Base-by-base conservation (phyloP, 495 filamentous ascomycete genomes). In the Neurospora sp. region DNA sequence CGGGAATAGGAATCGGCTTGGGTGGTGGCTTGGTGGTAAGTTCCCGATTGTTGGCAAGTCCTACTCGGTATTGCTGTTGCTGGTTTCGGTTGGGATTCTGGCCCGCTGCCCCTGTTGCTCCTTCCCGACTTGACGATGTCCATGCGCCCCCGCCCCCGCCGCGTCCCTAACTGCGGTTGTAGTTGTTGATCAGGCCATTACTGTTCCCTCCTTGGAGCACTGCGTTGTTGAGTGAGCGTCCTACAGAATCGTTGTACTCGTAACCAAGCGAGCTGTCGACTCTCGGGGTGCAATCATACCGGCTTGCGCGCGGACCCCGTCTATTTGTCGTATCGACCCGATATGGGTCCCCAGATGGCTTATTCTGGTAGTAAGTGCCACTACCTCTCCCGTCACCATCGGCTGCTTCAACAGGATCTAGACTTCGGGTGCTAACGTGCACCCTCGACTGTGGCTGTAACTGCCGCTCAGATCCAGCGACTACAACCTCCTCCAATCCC, bases 151-250 rank as follows among this genome's bases (percentile, higher is more conserved):
- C 27, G 27, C 27, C 54, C 54, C 54, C 54, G 27, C 54, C 54
- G 54, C 54, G 54, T 66, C 20, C 54, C 54, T 66, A 66, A 66
- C 54, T 66, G 54, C 27, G 71, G 71, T 72, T 54, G 44, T 71
- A 46, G 70, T 38, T 72, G 44, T 48, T 9, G 27, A 23, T 2
- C 3, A 14, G 7, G 14, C 2, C 31, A 31, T 31, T 31, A 31
- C 31, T 1, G 23, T 66, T 66, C 27, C 54, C 7, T 66, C 12
- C 27, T 66, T 35, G 54, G 14, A 18, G 54, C 14, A 37, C 3
- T 66, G 23, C 2, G 2, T 62, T 5, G 5, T 12, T 23, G 23
- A 35, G 54, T 62, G 27, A 62, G 11, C 14, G 23, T 31, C 2
- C 27, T 7, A 6, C 10, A 35, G 54, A 16, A 16, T 14, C 12